phyloP scores from a whole-genome alignment of 805 yeast genomes.

The Helenozyma rhizophorensis region DNA sequence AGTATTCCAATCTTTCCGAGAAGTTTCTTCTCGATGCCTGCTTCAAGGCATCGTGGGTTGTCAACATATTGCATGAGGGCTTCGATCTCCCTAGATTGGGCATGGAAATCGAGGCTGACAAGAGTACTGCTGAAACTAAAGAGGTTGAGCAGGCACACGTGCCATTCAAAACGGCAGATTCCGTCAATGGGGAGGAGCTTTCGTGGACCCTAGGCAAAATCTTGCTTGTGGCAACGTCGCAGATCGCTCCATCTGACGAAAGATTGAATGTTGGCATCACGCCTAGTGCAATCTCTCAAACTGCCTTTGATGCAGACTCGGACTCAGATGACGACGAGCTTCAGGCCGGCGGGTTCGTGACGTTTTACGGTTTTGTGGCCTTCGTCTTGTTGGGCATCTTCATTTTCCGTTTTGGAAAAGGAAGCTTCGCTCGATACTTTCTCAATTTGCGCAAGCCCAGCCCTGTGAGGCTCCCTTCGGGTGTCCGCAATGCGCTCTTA shows the following conservation, averaged over 20 bases:
- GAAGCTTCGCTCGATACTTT: not conserved
- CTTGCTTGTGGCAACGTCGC: slow-evolving; percentile 74
- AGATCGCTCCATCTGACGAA: slow-evolving; percentile 28
- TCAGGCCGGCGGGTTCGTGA: not conserved
- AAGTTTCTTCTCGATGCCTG: slow-evolving; percentile 67
- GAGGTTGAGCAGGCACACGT: slow-evolving; percentile 35
- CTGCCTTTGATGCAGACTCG: slow-evolving; percentile 6
- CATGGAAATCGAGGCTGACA: slow-evolving; percentile 34
- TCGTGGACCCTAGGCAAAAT: slow-evolving; percentile 96
- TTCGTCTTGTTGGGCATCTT: slow-evolving; percentile 15
- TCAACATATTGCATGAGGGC: slow-evolving; percentile 87
- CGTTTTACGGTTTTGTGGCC: slow-evolving; percentile 13
- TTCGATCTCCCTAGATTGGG: slow-evolving; percentile 78
- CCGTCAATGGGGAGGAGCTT: slow-evolving; percentile 77
- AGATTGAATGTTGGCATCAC: slow-evolving; percentile 32
- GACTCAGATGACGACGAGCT: slow-evolving; percentile 18
- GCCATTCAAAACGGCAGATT: slow-evolving; percentile 78
- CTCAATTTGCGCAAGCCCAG: not conserved
- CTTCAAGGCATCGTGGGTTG: slow-evolving; percentile 93
- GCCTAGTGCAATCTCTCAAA: slow-evolving; percentile 36
- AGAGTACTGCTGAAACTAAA: slow-evolving; percentile 9
- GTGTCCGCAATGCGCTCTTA: slow-evolving; percentile 9
- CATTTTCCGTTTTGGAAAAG: slow-evolving; percentile 5
- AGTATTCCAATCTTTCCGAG: slow-evolving; percentile 53
- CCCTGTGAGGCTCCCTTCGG: slow-evolving; percentile 3